A percentile compares a stretch with the other conserved stretches of the same genome.
phyloP scores from a whole-genome alignment of 148 eudicot species.

The Cornus controversa region DNA sequence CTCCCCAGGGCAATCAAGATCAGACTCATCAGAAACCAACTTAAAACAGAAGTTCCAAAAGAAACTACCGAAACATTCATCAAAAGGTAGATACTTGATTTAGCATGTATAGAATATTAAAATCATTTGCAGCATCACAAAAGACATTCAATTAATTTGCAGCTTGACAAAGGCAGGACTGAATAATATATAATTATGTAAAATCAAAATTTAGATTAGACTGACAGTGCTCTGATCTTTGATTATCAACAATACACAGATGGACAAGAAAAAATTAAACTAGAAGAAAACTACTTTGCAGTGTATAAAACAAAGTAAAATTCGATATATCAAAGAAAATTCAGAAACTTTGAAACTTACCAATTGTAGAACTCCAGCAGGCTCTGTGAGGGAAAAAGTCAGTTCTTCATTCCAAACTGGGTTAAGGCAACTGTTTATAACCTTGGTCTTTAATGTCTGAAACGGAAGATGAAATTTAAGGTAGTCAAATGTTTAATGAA shows the following conservation, averaged over 20 bases:
- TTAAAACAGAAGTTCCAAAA: too few species aligned
- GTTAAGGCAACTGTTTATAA: conserved; percentile 70
- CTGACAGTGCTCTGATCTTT: background rate
- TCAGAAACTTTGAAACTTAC: conserved; percentile 24
- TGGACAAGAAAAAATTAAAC: background rate
- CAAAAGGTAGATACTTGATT: background rate
- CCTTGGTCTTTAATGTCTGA: conserved; percentile 68
- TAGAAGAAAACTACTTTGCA: background rate
- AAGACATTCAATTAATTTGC: background rate
- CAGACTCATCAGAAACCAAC: too few species aligned
- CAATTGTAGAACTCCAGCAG: conserved; percentile 49
- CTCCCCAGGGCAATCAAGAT: too few species aligned
- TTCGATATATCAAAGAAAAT: background rate
- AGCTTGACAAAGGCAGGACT: background rate
- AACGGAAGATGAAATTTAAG: conserved; percentile 1
- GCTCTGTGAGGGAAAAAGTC: conserved; percentile 43
- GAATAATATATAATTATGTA: background rate
- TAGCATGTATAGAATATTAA: background rate
- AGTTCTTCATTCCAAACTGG: conserved; percentile 84
- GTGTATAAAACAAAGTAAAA: background rate
- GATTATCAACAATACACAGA: background rate
- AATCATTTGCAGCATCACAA: background rate
- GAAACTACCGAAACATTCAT: background rate
- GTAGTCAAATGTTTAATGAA: background rate
- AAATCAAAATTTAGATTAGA: too few species aligned